Evolutionary conservation across 139 green algal species (phyloP), one percentile per base, ranked within the genome.

Genomic region (Penium margaritaceum): DNA sequence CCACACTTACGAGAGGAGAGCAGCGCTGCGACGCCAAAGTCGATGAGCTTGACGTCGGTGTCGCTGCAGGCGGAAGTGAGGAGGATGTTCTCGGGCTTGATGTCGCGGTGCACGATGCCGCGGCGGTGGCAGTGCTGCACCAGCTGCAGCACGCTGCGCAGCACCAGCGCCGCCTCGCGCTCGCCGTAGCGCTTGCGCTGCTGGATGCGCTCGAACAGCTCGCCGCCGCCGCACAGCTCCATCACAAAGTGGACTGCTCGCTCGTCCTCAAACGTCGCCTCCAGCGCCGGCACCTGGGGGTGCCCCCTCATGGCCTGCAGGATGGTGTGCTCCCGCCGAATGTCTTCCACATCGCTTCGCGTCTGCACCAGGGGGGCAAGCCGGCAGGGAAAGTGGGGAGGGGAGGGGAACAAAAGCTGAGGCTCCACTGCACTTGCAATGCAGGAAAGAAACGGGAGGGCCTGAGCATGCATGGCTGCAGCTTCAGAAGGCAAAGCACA

Each of bases 11-110:
- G n/a, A n/a, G n/a, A n/a, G n/a, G n/a, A n/a, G 53, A 92, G 69
- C 44, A 96, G 97, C 2, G 85, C 72, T 27, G 84, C 89, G 35
- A 97, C 85, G 32, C 91, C 91, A 82, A 96, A 96, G 78, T 96
- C 91, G 17, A 89, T 96, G 61, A 91, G 85, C 84, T 95, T 96
- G 63, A 97, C 82, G 67, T 84, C 62, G 0, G 89, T 68, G 14
- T 87, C 38, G 1, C 79, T 30, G 80, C 63, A 0, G 67, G 89
- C 89, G 79, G 64, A 85, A 1, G 85, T 89, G 37, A 98, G 86
- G 74, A 97, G 78, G 76, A 98, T 97, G 84, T 98, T 98, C 75
- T 98, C 94, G 34, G 86, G 88, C 76, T 90, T 90, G 41, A 91
- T 74, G 77, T 90, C 86, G 0, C 85, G 54, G 81, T 97, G 92